Evolutionary conservation across 164 flowering plant genomes (phyloP).

Genomic region (Umbilicus rupestris): DNA sequence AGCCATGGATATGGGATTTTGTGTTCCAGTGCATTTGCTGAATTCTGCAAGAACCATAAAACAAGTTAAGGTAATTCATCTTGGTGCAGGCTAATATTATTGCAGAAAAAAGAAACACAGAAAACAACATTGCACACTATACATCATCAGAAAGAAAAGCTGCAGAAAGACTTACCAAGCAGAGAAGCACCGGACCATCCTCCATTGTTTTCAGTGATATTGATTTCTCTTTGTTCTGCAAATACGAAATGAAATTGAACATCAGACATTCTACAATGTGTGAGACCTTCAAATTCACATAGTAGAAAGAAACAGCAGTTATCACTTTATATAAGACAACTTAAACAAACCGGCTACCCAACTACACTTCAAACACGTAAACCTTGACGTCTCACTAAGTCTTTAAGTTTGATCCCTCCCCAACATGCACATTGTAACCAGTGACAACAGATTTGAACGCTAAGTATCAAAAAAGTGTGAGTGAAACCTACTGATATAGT

Average conservation of each 20-base stretch:
- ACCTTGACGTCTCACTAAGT: neutral
- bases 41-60: conserved; percentile 35
- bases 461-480: neutral
- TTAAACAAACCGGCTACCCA: neutral
- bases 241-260: neutral
- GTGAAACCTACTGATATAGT: neutral
- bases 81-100: too few species aligned
- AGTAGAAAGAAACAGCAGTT: neutral
- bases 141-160: neutral
- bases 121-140: neutral
- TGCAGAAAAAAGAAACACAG: neutral
- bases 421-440: neutral
- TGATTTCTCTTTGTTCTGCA: conserved; percentile 82
- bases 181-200: conserved; percentile 86
- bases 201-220: conserved; percentile 82
- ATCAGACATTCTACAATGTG: neutral
- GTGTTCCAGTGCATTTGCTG: conserved; percentile 64
- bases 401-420: neutral
- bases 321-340: neutral
- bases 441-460: neutral
- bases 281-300: neutral
- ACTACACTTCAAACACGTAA: neutral
- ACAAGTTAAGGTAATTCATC: neutral
- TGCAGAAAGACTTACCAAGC: conserved; percentile 43
- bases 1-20: conserved; percentile 95